Percentiles rank a stretch among this genome's conserved stretches.
Evolutionary conservation across 140 eudicot species (phyloP).

Genomic region (Cichorium intybus): DNA sequence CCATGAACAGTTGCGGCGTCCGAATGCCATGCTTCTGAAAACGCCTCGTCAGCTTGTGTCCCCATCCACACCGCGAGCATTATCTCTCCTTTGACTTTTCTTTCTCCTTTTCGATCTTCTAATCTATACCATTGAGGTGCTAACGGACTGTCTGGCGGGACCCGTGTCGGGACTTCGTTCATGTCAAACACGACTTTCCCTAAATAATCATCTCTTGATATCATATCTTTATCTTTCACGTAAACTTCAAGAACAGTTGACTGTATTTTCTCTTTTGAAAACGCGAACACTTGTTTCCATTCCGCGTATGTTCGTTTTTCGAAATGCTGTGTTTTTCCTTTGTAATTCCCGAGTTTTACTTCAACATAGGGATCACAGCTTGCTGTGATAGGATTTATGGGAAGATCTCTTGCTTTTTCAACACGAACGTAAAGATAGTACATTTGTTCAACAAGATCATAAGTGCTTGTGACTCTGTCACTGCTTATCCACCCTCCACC

Average conservation of each 20-base stretch:
- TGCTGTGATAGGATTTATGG: constrained; percentile 49
- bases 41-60: constrained; percentile 80
- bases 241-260: constrained; percentile 60
- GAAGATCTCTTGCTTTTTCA: constrained; percentile 64
- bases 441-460: constrained; percentile 78
- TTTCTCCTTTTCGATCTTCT: constrained; percentile 52
- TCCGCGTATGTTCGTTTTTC: constrained; percentile 63
- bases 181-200: constrained; percentile 68
- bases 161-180: constrained; percentile 66
- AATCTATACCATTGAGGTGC: constrained; percentile 85
- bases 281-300: constrained; percentile 78
- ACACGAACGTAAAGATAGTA: constrained; percentile 64
- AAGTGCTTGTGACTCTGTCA: constrained; percentile 73
- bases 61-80: constrained; percentile 90
- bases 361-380: constrained; percentile 72
- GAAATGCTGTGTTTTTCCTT: constrained; percentile 64
- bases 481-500: constrained; percentile 75
- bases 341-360: constrained; percentile 71
- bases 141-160: constrained; percentile 79
- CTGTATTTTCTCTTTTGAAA: constrained; percentile 66
- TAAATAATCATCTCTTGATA: constrained; percentile 52
- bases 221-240: constrained; percentile 59
- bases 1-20: constrained; percentile 67
- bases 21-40: constrained; percentile 69
- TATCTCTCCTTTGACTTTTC: constrained; percentile 46